phyloP scores from a whole-genome alignment of 2,329 filamentous ascomycete species.

The Boeremia exigua region DNA sequence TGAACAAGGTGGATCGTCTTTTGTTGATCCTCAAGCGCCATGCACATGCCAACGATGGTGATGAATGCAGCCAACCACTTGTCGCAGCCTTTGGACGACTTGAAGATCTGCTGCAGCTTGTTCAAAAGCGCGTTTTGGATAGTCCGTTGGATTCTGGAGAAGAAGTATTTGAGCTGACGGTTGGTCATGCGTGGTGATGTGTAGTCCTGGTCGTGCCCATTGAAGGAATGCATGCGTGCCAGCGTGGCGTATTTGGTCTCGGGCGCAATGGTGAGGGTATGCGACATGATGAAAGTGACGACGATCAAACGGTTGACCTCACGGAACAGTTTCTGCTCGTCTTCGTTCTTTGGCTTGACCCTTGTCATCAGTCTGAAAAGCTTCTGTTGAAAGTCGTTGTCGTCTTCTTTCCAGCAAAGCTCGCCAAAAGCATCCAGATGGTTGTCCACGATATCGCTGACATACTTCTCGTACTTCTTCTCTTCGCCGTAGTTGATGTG shows the following conservation, averaged over 20 bases:
- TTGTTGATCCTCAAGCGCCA: conserved; percentile 57
- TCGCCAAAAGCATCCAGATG: conserved; percentile 51
- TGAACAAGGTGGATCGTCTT: conserved; percentile 54
- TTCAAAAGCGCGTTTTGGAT: conserved; percentile 54
- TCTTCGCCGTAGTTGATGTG: conserved; percentile 54
- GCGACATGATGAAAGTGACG: conserved; percentile 58
- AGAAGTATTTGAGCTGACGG: conserved; percentile 59
- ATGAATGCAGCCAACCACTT: conserved; percentile 57
- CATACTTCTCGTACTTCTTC: conserved; percentile 53
- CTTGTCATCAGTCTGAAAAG: conserved; percentile 52
- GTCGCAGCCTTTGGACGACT: conserved; percentile 51
- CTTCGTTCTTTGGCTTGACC: conserved; percentile 47
- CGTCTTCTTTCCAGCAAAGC: conserved; percentile 54
- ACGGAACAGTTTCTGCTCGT: conserved; percentile 50
- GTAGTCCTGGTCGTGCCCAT: conserved; percentile 36
- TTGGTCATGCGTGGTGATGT: conserved; percentile 56
- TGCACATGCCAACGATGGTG: conserved; percentile 55
- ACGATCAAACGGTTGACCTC: conserved; percentile 55
- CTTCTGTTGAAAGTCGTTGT: conserved; percentile 52
- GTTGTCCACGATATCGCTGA: conserved; percentile 51
- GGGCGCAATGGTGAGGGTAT: conserved; percentile 54
- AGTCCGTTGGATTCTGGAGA: conserved; percentile 50
- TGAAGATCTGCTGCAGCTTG: conserved; percentile 55
- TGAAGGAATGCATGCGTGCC: conserved; percentile 47
- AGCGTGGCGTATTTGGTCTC: conserved; percentile 47